Evolutionary conservation across 345 rosid genomes (phyloP).

Genomic region (Citrus reticulata): DNA sequence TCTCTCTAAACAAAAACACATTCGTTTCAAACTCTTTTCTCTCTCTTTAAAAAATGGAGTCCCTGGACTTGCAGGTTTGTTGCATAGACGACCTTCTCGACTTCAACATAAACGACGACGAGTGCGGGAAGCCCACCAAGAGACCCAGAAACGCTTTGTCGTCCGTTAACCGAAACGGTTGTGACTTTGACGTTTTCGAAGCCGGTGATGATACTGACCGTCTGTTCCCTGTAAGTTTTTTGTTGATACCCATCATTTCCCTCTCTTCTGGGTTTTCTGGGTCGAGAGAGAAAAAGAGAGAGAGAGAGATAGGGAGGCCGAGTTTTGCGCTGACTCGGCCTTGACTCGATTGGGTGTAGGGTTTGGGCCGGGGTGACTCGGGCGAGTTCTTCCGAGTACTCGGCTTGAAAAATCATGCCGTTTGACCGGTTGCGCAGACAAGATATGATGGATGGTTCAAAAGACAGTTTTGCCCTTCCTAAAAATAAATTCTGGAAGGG

Average conservation of each 20-base stretch:
- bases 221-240: constrained; percentile 35
- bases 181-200: constrained; percentile 11
- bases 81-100: constrained; percentile 43
- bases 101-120: constrained; percentile 40
- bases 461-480: constrained; percentile 35
- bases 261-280: background rate
- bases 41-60: constrained; percentile 26
- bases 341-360: constrained; percentile 14
- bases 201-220: constrained; percentile 2
- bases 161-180: constrained; percentile 16
- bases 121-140: constrained; percentile 12
- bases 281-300: background rate
- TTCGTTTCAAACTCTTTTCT: background rate
- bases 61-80: constrained; percentile 28
- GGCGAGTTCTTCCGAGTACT: constrained; percentile 17
- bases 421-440: constrained; percentile 25
- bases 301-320: background rate
- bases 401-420: constrained; percentile 19
- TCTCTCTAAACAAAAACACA: background rate
- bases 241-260: background rate
- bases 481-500: constrained; percentile 20
- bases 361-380: constrained; percentile 15
- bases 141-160: constrained; percentile 17
- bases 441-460: constrained; percentile 8
- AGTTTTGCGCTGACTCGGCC: constrained; percentile 31